A percentile compares a stretch with the other conserved stretches of the same genome.
phyloP scores from a whole-genome alignment of 139 green algal genomes.

The Chlorella sp. region DNA sequence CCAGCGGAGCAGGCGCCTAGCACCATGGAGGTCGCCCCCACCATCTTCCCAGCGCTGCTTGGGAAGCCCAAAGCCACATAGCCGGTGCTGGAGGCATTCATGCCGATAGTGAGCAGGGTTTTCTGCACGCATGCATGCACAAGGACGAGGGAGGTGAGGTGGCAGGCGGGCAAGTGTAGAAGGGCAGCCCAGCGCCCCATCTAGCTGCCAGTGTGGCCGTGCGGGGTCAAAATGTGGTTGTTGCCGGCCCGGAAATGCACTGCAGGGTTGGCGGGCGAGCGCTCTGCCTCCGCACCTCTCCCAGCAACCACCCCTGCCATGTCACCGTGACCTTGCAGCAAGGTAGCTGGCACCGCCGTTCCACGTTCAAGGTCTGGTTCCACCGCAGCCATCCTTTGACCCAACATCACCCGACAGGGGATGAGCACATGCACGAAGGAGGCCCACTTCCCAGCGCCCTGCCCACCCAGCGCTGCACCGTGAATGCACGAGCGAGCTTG shows the following conservation, averaged over 20 bases:
- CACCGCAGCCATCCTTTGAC: no score
- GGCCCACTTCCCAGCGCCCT: not conserved
- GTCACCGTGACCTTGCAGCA: no score
- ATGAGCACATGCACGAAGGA: no score
- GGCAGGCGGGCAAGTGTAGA: not conserved
- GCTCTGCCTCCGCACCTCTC: not conserved
- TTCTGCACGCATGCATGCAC: not conserved
- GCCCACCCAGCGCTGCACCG: not conserved
- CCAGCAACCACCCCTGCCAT: no score
- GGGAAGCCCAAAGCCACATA: conserved; percentile 31
- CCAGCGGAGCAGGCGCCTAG: not conserved
- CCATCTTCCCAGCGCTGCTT: not conserved
- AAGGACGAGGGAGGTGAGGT: not conserved
- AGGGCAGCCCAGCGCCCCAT: not conserved
- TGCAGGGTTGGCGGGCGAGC: not conserved
- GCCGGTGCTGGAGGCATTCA: not conserved
- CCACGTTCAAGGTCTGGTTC: no score
- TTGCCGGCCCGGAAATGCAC: not conserved
- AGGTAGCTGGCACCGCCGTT: no score
- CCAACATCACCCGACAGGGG: no score
- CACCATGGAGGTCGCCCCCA: not conserved
- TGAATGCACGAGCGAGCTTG: no score
- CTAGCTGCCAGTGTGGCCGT: no score
- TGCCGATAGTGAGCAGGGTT: not conserved
- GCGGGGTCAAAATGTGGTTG: not conserved